Percentiles rank a stretch among this genome's conserved stretches.
Evolutionary conservation across 768 basidiomycete genomes (phyloP).

Genomic region (Mycena belliarum): DNA sequence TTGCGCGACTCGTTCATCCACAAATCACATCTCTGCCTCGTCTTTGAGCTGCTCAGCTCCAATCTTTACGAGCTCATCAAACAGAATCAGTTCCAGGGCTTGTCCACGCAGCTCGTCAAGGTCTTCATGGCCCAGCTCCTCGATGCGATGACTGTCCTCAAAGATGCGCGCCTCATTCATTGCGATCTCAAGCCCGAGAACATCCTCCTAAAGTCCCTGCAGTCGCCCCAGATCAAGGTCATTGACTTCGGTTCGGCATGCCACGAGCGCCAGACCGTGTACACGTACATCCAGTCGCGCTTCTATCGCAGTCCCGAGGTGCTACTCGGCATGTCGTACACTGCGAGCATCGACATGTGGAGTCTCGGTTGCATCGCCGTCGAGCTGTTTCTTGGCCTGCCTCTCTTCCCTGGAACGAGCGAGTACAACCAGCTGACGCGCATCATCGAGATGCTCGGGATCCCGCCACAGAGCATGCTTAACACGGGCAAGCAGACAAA

Average conservation of each 20-base stretch:
- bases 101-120: conserved; percentile 95
- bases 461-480: conserved; percentile 90
- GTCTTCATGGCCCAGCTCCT: conserved; percentile 97
- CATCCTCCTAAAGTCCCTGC: conserved; percentile 95
- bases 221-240: conserved; percentile 97
- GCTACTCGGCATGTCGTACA: conserved; percentile 91
- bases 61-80: conserved; percentile 99
- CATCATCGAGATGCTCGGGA: conserved; percentile 97
- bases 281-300: conserved; percentile 98
- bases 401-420: conserved; percentile 97
- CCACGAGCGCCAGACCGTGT: conserved; percentile 98
- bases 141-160: conserved; percentile 88
- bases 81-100: conserved; percentile 98
- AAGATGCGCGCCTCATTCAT: conserved; percentile 95
- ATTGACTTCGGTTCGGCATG: conserved; percentile 99
- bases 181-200: conserved; percentile 99
- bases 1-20: conserved; percentile 97
- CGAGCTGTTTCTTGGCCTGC: conserved; percentile 94
- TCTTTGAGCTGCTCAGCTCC: conserved; percentile 94
- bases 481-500: conserved; percentile 93
- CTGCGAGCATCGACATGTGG: conserved; percentile 98
- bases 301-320: conserved; percentile 99
- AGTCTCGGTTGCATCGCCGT: conserved; percentile 98
- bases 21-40: conserved; percentile 93
- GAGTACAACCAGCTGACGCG: conserved; percentile 98